Evolutionary conservation across 75 land plant species (phyloP), one percentile per base, ranked within the genome.

Genomic region (Sequoia sempervirens): DNA sequence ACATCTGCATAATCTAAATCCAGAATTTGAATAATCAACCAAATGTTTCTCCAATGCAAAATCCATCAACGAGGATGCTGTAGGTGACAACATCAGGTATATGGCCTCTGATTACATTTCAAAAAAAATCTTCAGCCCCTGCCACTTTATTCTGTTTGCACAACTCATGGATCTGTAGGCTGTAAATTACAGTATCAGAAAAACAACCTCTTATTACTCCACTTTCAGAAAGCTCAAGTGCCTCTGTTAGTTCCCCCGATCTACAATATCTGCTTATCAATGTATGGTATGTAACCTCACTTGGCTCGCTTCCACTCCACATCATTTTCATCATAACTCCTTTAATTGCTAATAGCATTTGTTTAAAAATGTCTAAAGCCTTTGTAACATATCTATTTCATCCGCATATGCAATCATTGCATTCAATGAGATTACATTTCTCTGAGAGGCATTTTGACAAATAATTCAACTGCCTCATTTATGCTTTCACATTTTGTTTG

Each of bases 181-280:
- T 92, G 85, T 87, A 87, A 61, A 81, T 88, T n/a, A 87, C 90
- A 40, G 79, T 81, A 84, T 86, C 64, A 61, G 91, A 93, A 53
- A 91, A 90, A 81, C 82, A 75, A 1, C 69, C 86, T 64, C 69
- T 56, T 20, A 13, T 54, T 32, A 85, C 84, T 83, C 93, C 84
- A 36, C 91, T 90, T 85, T 94, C 98, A 80, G 94, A 54, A 85
- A 96, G 83, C 41, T 90, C 91, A 58, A 89, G 84, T 36, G 94
- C 94, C 36, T 89, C 87, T 45, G 92, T 87, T 17, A 91, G 36
- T 84, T 91, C 81, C n/a, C 90, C 92, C 18, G 86, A 91, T 80
- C 76, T 80, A 85, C 95, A 93, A 81, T 91, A 93, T 2, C 86
- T 90, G 52, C 89, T 87, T 69, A 96, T 93, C 82, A 96, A 23